Percentiles rank a stretch among this genome's conserved stretches.
phyloP scores from a whole-genome alignment of 139 green algal species.

The Eudorina sp. region DNA sequence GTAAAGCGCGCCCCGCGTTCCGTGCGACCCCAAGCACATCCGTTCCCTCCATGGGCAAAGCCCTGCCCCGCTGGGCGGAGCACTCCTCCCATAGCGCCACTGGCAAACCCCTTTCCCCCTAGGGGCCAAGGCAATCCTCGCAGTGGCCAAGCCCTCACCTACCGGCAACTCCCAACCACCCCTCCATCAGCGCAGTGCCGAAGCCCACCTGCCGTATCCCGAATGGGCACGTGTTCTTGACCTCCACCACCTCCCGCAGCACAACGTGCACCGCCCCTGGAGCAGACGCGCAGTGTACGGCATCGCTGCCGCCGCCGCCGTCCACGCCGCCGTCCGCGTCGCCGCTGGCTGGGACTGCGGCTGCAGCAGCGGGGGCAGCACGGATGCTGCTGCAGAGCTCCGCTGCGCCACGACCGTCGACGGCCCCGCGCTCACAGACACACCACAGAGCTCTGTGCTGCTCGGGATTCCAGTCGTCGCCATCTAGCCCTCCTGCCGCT shows the following conservation, averaged over 20 bases:
- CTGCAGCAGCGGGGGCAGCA: not conserved
- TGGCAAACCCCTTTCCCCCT: too few relatives aligned
- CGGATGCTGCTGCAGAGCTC: too few relatives aligned
- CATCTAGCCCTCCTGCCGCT: not conserved
- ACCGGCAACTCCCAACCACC: not conserved
- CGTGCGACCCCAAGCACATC: too few relatives aligned
- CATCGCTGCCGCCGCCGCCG: not conserved
- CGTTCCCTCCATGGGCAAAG: too few relatives aligned
- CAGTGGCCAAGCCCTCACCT: too few relatives aligned
- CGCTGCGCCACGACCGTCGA: not conserved
- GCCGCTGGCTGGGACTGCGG: not conserved
- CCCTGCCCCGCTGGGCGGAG: too few relatives aligned
- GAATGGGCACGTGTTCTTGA: constrained; percentile 86
- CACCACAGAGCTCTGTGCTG: not conserved
- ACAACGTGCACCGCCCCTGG: not conserved
- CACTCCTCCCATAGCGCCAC: too few relatives aligned
- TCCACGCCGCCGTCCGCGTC: not conserved
- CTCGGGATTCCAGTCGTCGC: not conserved
- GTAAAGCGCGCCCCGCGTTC: too few relatives aligned
- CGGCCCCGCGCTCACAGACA: not conserved
- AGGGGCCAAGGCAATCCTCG: too few relatives aligned
- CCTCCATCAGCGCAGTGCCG: not conserved
- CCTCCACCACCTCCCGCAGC: constrained; percentile 77
- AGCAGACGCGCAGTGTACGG: not conserved
- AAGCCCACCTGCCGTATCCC: constrained; percentile 39